phyloP scores from a whole-genome alignment of 2,329 filamentous ascomycete genomes.

The Trichoderma koningii region DNA sequence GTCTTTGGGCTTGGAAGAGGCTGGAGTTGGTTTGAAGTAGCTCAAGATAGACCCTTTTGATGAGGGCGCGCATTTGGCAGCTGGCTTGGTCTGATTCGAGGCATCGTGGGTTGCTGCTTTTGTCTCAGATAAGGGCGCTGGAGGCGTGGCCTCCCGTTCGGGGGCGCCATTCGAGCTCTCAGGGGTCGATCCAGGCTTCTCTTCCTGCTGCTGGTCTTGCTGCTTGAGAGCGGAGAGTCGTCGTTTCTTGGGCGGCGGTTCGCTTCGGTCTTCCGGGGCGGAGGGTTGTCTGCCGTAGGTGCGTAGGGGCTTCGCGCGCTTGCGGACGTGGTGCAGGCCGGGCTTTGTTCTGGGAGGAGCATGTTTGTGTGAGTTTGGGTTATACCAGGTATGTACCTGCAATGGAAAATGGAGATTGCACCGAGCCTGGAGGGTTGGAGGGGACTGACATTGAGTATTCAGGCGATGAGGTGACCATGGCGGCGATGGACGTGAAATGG shows the following conservation, averaged over 20 bases:
- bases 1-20: constrained; percentile 28
- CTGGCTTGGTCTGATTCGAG: background rate
- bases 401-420: no score
- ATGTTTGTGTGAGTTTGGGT: no score
- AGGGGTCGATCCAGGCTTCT: no score
- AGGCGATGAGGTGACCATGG: constrained; percentile 35
- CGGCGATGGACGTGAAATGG: background rate
- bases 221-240: constrained; percentile 10
- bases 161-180: background rate
- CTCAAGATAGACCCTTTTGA: constrained; percentile 42
- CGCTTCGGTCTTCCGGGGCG: constrained; percentile 33
- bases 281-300: constrained; percentile 45
- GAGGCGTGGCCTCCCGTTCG: background rate
- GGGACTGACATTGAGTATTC: constrained; percentile 37
- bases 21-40: constrained; percentile 45
- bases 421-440: background rate
- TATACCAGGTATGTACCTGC: no score
- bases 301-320: constrained; percentile 41
- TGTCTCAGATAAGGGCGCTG: background rate
- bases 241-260: constrained; percentile 36
- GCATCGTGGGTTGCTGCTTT: background rate
- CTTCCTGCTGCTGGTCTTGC: background rate
- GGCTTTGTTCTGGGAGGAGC: constrained; percentile 37
- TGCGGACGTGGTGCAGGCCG: constrained; percentile 34
- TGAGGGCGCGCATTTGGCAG: background rate